Conservation (phyloP, 306 rosid genomes). For the Corylus americana region DNA sequence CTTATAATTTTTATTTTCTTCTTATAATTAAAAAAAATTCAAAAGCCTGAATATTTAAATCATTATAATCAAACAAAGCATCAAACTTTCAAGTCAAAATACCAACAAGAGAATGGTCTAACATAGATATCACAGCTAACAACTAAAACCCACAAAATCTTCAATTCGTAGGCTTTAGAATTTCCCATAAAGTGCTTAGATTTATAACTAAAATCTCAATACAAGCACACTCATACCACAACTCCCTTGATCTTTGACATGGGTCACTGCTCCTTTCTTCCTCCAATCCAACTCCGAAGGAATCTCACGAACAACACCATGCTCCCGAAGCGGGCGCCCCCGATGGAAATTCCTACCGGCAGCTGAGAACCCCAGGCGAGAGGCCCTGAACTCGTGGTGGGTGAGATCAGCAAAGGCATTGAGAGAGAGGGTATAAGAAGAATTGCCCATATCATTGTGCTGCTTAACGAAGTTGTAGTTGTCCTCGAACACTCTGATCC, state of each 20-base stretch:
- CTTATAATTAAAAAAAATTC: neutral
- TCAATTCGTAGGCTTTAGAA: neutral
- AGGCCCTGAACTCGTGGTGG: conserved; percentile 73
- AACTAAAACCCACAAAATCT: neutral
- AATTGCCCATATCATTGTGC: conserved; percentile 55
- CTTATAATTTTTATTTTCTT: neutral
- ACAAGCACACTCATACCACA: conserved; percentile 58
- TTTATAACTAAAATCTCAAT: neutral
- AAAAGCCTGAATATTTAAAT: neutral
- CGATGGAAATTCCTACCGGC: conserved; percentile 32
- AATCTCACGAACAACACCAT: conserved; percentile 22
- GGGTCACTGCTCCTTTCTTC: conserved; percentile 66
- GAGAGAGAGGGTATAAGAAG: conserved; percentile 63
- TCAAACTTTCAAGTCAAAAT: neutral
- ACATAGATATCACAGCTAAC: neutral
- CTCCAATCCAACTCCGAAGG: conserved; percentile 91
- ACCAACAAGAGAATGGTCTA: neutral
- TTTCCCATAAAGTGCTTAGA: neutral
- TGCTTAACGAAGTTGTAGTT: conserved; percentile 55
- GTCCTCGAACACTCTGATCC: conserved; percentile 64
- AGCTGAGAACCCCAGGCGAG: conserved; percentile 70
- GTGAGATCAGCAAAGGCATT: conserved; percentile 87
- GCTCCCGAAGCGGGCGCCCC: conserved; percentile 15
- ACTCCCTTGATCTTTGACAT: conserved; percentile 79
- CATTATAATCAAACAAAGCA: neutral